Evolutionary conservation across 169 alveolate species (phyloP), one percentile per base, ranked within the genome.

Genomic region (Eimeria acervulina): DNA sequence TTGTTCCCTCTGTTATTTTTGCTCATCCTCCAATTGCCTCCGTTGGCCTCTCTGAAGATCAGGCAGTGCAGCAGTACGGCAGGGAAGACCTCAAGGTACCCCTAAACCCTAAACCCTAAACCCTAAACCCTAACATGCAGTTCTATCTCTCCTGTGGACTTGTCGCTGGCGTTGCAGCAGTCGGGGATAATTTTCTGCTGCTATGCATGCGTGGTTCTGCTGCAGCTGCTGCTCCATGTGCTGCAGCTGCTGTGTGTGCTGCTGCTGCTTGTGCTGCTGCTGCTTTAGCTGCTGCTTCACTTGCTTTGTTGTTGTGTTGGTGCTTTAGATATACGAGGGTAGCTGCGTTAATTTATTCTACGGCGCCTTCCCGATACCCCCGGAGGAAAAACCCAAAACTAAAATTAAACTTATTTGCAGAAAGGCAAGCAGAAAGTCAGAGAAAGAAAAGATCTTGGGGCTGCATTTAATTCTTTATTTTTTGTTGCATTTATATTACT

Each of bases 361-460:
- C 81, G 96, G 98, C 7, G 89, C 97, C 2, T 96, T 76, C 95
- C 94, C 55, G 28, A 92, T 97, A 38, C 96, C 90, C 21, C 97
- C 98, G 33, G 72, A 84, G 8, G 97, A 96, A 40, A 98, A 98
- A 95, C 97, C 97, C 33, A 96, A 96, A 90, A 95, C 98, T 19
- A 96, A 94, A 90, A 91, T 97, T 68, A 98, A 98, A 89, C 94
- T 98, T 40, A 28, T 81, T n/a, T 81, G 90, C 90, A 23, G n/a
- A 47, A 42, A 42, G 40, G 97, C 98, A 70, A 95, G 98, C 2
- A 4, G 19, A 68, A n/a, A 19, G 42, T 68, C 94, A 55, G 96
- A 96, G 40, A 97, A 97, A n/a, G 98, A 98, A 85, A 96, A 96
- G 92, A 97, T 98, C 38, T 96, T 98, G 42, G 99, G 99, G 28